Base-by-base conservation (phyloP, 2,329 filamentous ascomycete species). In the Exophiala mesophila region DNA sequence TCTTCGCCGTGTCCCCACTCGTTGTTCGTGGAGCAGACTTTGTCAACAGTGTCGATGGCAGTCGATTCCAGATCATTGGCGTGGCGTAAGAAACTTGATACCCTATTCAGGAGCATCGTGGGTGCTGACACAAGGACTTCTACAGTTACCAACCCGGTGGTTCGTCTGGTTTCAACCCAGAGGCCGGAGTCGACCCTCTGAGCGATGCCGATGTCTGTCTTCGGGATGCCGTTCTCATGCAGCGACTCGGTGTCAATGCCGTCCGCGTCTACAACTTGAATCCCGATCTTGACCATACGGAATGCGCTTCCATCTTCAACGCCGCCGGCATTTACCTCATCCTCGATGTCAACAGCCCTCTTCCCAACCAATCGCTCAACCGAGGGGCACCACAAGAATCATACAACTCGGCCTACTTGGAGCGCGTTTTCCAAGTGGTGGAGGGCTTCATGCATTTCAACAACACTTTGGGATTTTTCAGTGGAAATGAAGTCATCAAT, bases 401-500 rank as follows among this genome's bases (percentile, higher is more conserved):
- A 19, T 82, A 82, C 66, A 72, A 69, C 49, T 61, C 61, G 28
- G 67, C 62, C 36, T 81, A 81, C 57, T 68, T 80, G 43, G 61
- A 65, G 42, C 74, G 78, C 52, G 71, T 79, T 51, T 83, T 82
- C 56, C 69, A 71, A 45, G 70, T 83, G 26, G 74, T 84, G 26
- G 79, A 84, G 60, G 76, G 75, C 4, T 83, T 84, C 70, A 82
- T 81, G 60, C 63, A 69, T 54, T 83, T 78, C 62, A 76, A 78
- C 43, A 83, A 84, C 62, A 73, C 74, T 2, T 67, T 83, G 18
- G 80, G 72, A 28, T 83, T 83, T 69, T 82, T 85, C 59, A 70
- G 76, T 19, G 80, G 77, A 24, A 84, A 85, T 57, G 80, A 83
- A 61, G 74, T 83, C 36, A 82, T 83, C 66, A 81, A 82, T 55